Percentiles rank a stretch among this genome's conserved stretches.
Evolutionary conservation across 2,329 filamentous ascomycete species (phyloP).

Genomic region (Ophiostoma ips): DNA sequence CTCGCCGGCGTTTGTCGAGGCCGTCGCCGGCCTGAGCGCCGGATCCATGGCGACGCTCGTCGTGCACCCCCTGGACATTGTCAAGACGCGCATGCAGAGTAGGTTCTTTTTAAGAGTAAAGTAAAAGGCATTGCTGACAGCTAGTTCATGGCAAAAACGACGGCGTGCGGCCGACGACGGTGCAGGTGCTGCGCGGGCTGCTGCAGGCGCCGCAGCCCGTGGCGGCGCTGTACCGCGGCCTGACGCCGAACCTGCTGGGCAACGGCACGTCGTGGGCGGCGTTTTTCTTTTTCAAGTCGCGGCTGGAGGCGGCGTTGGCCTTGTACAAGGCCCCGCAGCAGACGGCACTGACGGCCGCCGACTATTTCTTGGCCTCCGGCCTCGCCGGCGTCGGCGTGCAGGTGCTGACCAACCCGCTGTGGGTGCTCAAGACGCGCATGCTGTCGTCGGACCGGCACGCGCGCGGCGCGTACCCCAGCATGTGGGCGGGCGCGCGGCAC

Average conservation of each 20-base stretch:
- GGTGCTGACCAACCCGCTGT: constrained; percentile 82
- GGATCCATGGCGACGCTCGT: constrained; percentile 75
- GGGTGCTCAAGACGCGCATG: constrained; percentile 98
- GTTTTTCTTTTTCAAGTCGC: constrained; percentile 70
- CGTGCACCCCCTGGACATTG: constrained; percentile 84
- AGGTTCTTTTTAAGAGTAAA: constrained; percentile 9
- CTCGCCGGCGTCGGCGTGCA: constrained; percentile 59
- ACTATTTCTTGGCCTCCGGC: constrained; percentile 74
- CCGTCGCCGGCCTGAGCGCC: constrained; percentile 77
- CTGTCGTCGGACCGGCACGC: constrained; percentile 64
- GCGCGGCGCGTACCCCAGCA: constrained; percentile 67
- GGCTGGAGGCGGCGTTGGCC: constrained; percentile 28
- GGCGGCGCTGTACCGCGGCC: constrained; percentile 70
- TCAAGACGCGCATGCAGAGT: constrained; percentile 94
- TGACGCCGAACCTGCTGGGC: constrained; percentile 80
- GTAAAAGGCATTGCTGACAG: background rate
- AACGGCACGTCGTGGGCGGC: constrained; percentile 83
- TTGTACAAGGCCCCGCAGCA: constrained; percentile 17
- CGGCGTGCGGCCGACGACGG: constrained; percentile 28
- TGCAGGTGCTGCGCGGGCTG: constrained; percentile 38
- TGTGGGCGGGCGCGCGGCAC: constrained; percentile 53
- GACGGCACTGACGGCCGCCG: constrained; percentile 38
- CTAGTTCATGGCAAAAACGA: constrained; percentile 34
- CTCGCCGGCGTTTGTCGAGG: constrained; percentile 71
- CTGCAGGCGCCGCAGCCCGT: constrained; percentile 38